Evolutionary conservation across 192 early-diverging fungal genomes (phyloP), one percentile per base, ranked within the genome.

Genomic region (Podila verticillata): DNA sequence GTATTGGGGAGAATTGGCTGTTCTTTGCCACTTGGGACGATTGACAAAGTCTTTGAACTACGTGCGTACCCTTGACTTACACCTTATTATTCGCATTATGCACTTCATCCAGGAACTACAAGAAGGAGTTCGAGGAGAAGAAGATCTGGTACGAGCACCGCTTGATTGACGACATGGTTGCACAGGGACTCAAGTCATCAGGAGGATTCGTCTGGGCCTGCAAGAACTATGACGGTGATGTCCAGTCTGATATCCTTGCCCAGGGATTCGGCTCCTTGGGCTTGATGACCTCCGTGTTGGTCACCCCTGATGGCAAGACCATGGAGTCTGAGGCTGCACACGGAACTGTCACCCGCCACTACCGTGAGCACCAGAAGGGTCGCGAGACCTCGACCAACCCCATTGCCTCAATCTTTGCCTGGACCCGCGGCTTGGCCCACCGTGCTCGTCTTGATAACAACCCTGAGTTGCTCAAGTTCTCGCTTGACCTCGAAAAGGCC

Each of bases 151-250:
- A 99, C 85, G 96, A 99, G 87, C 96, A 98, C 87, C 92, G 96
- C 35, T 90, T 99, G 66, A 97, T 99, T 69, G 96, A 99, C 84
- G 96, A 99, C 82, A 97, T 98, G 96, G 95, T 97, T 71, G 96
- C 96, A 48, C 96, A 99, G 87, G 92, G 92, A 32, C 85, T 97
- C 74, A 98, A 98, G 87, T 96, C 94, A 60, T 87, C 90, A 63
- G 96, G 96, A 65, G 96, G 94, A 56, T 97, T 97, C 68, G 91
- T 98, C 49, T 95, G 95, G 89, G 95, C 95, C 4, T 91, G 91
- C 86, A 97, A 96, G 86, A 98, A 98, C 91, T 96, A 96, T 82
- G 93, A 96, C 73, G 92, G 95, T 73, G 95, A 98, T 85, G 95
- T 97, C 36, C 93, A 97, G 83, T 97, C 96, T 24, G 97, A 97